A percentile compares a stretch with the other conserved stretches of the same genome.
Evolutionary conservation across 805 yeast species (phyloP).

Genomic region (Saccharomycopsis capsularis): DNA sequence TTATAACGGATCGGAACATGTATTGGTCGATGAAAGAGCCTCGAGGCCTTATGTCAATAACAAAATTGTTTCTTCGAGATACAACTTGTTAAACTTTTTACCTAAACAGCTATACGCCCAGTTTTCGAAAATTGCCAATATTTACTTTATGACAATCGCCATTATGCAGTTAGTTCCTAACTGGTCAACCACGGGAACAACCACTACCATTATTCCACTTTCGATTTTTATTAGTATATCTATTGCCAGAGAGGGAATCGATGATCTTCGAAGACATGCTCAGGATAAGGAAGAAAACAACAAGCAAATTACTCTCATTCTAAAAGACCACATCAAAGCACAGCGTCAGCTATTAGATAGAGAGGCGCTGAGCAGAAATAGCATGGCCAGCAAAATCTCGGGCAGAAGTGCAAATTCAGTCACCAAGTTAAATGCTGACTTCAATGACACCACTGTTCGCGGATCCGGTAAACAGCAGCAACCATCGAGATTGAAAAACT

Average conservation of each 20-base stretch:
- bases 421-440: constrained; percentile 11
- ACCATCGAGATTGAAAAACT: constrained; percentile 30
- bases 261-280: constrained; percentile 81
- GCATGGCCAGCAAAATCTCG: constrained; percentile 8
- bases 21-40: constrained; percentile 18
- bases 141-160: constrained; percentile 84
- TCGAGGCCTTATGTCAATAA: constrained; percentile 45
- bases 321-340: constrained; percentile 5
- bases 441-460: background rate
- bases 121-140: constrained; percentile 86
- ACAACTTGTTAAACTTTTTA: constrained; percentile 69
- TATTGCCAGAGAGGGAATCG: constrained; percentile 87
- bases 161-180: constrained; percentile 92
- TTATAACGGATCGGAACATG: constrained; percentile 2
- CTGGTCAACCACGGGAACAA: constrained; percentile 96
- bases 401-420: constrained; percentile 9
- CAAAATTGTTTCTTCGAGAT: constrained; percentile 77
- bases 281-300: constrained; percentile 83
- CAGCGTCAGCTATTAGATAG: constrained; percentile 14
- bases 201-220: constrained; percentile 87
- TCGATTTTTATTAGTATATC: constrained; percentile 82
- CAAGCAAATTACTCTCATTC: constrained; percentile 26
- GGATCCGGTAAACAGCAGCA: background rate
- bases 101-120: constrained; percentile 89
- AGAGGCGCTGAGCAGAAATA: constrained; percentile 3